Evolutionary conservation across 805 yeast species (phyloP).

Genomic region (Ogataea wickerhamii): DNA sequence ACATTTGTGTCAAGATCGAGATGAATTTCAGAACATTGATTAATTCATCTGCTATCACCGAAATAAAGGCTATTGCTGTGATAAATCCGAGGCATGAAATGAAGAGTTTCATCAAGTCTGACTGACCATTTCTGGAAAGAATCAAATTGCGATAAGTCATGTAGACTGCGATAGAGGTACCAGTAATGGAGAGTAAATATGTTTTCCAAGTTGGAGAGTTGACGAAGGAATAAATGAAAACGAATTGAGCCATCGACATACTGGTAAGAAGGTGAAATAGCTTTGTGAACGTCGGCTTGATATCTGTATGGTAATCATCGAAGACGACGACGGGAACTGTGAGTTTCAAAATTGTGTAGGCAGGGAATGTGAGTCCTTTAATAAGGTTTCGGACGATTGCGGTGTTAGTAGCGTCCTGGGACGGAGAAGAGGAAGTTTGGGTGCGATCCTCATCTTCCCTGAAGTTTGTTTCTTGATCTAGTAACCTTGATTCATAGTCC

Average conservation of each 20-base stretch:
- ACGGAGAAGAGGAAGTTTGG: constrained; percentile 8
- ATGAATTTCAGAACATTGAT: constrained; percentile 60
- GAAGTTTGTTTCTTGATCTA: constrained; percentile 8
- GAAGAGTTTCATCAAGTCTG: constrained; percentile 20
- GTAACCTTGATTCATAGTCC: constrained; percentile 20
- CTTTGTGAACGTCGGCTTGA: constrained; percentile 20
- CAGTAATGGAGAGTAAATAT: constrained; percentile 8
- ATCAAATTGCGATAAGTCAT: constrained; percentile 20
- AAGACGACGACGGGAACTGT: constrained; percentile 25
- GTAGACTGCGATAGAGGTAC: constrained; percentile 2
- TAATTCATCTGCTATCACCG: constrained; percentile 66
- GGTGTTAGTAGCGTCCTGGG: constrained; percentile 4
- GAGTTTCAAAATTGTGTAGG: constrained; percentile 16
- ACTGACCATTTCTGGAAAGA: constrained; percentile 14
- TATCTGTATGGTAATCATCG: constrained; percentile 19
- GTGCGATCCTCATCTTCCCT: constrained; percentile 13
- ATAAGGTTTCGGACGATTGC: not conserved
- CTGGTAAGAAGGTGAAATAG: constrained; percentile 19
- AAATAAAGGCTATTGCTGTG: constrained; percentile 63
- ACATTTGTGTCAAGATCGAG: constrained; percentile 55
- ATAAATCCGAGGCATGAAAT: constrained; percentile 58
- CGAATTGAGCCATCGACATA: constrained; percentile 18
- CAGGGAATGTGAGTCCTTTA: constrained; percentile 15
- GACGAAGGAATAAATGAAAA: constrained; percentile 21
- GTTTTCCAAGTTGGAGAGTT: constrained; percentile 14